Base-by-base conservation (phyloP, 768 basidiomycete species). In the Mycena leptocephala region DNA sequence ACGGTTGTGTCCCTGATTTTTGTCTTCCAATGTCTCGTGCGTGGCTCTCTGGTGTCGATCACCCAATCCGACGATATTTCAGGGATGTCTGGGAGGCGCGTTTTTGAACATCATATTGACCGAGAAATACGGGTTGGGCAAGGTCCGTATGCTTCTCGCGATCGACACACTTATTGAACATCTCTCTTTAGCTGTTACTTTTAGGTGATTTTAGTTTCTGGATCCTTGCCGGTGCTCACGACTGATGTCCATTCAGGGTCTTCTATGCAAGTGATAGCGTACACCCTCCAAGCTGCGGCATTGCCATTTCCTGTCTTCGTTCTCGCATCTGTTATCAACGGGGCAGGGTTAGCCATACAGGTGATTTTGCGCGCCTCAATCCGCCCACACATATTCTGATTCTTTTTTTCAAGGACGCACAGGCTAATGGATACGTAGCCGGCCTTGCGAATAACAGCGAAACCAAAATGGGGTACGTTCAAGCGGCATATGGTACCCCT, bases 1-100 rank as follows among this genome's bases (percentile, higher is more conserved):
- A 82, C 88, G 1, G 71, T 89, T 10, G 91, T 93, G 16, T 92
- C 92, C 0, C 76, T 92, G 30, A 85, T 92, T 33, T 94, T 93
- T 81, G 85, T 94, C 35, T 86, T 86, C 63, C 86, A 85, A 41
- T 88, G 87, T 67, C 30, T 88, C 22, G 89, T 89, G 77, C 43
- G 88, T 74, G 5, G 37, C 8, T 26, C 20, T 7, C 14, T 28
- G 5, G 24, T 32, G 8, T 30, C 30, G 24, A 48, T 26, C 22
- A 77, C 18, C 3, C 24, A n/a, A 41, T 8, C 37, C 24, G 51
- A 24, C 62, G 24, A 8, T 4, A 35, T 30, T 18, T 39, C 32
- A 85, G 86, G 86, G 85, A 1, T 83, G 81, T 62, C 28, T 85
- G 3, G 28, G 75, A 41, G 85, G 85, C 8, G 82, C 84, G 16